Evolutionary conservation across 1,284 basidiomycete species (phyloP).

Genomic region (Athelia psychrophila): DNA sequence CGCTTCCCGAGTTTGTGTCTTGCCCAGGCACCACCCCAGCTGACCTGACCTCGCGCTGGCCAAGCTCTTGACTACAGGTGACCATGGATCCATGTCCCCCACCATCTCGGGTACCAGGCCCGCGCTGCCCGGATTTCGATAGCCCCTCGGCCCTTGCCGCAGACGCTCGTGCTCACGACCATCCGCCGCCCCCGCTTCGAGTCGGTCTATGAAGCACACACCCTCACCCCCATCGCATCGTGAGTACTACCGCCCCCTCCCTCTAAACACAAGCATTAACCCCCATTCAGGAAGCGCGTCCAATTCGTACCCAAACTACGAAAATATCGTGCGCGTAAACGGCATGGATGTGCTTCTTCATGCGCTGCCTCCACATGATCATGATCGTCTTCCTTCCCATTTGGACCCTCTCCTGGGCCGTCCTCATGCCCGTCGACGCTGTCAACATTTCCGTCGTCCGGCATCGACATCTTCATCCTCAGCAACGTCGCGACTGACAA

Average conservation of each 20-base stretch:
- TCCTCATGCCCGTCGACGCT: slow-evolving; percentile 69
- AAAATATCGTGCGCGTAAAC: slow-evolving; percentile 45
- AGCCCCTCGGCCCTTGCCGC: too few relatives aligned
- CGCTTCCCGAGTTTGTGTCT: too few relatives aligned
- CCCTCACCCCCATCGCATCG: slow-evolving; percentile 22
- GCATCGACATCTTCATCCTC: slow-evolving; percentile 78
- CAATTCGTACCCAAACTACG: slow-evolving; percentile 31
- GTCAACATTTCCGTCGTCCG: slow-evolving; percentile 50
- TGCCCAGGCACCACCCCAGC: too few relatives aligned
- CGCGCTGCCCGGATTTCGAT: too few relatives aligned
- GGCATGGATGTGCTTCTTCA: slow-evolving; percentile 95
- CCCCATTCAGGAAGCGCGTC: slow-evolving; percentile 25
- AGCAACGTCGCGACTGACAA: slow-evolving; percentile 67
- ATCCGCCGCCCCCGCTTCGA: slow-evolving; percentile 14
- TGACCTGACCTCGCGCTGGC: too few relatives aligned
- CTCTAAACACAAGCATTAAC: slow-evolving; percentile 38
- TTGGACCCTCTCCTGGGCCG: slow-evolving; percentile 71
- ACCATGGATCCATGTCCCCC: too few relatives aligned
- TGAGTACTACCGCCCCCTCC: too few relatives aligned
- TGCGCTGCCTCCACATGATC: slow-evolving; percentile 86
- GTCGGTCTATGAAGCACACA: slow-evolving; percentile 79
- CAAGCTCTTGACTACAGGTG: too few relatives aligned
- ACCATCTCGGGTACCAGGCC: too few relatives aligned
- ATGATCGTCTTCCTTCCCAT: slow-evolving; percentile 80
- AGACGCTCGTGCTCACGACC: too few relatives aligned